phyloP scores from a whole-genome alignment of 495 filamentous ascomycete species.

The Penicillium silybi region DNA sequence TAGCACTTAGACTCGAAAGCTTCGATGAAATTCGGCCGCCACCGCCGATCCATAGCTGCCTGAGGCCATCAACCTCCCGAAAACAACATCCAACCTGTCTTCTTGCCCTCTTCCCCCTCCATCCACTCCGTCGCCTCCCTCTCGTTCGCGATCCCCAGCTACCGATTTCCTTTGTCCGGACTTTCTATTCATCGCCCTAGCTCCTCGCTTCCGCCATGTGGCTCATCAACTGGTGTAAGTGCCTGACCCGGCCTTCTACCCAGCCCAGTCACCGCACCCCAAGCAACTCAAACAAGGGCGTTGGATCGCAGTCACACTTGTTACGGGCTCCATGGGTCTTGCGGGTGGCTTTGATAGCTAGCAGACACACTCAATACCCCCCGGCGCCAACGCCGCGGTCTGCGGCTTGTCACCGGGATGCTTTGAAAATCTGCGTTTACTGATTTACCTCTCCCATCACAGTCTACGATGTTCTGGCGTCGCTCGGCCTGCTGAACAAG shows the following conservation, averaged over 20 bases:
- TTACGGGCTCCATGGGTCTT: not conserved
- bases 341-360: not conserved
- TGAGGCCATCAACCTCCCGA: conserved; percentile 24
- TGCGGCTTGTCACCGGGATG: conserved; percentile 14
- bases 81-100: conserved; percentile 38
- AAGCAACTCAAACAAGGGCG: not conserved
- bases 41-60: conserved; percentile 18
- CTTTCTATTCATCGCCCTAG: conserved; percentile 3
- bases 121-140: conserved; percentile 17
- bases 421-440: not conserved
- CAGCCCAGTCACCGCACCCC: conserved; percentile 7
- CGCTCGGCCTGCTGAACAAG: conserved; percentile 91
- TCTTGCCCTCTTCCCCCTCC: conserved; percentile 26
- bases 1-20: too few species aligned
- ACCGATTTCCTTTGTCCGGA: conserved; percentile 5
- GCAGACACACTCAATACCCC: not conserved
- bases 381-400: conserved; percentile 6
- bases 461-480: conserved; percentile 93
- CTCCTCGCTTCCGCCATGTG: conserved; percentile 62
- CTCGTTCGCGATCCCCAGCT: conserved; percentile 3
- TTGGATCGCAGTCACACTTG: not conserved
- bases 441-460: conserved; percentile 11
- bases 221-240: conserved; percentile 95
- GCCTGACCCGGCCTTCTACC: conserved; percentile 13
- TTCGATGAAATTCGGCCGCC: conserved; percentile 1